phyloP scores from a whole-genome alignment of 768 basidiomycete genomes.

The Russula vinacea region DNA sequence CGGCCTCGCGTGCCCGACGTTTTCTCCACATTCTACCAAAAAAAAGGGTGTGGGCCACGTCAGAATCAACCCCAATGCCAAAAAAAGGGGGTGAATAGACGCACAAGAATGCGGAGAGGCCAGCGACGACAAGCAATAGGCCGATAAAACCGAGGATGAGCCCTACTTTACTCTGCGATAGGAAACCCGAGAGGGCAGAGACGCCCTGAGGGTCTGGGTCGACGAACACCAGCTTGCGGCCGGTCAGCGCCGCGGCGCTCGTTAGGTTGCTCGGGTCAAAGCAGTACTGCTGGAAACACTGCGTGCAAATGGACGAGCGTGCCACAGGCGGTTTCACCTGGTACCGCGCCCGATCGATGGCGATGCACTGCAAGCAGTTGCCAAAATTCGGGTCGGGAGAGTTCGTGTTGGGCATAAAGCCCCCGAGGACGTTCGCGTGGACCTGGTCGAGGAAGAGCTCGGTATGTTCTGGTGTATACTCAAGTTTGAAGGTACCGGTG shows the following conservation, averaged over 20 bases:
- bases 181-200: slow-evolving; percentile 42
- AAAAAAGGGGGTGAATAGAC: slow-evolving; percentile 18
- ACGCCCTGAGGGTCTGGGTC: slow-evolving; percentile 58
- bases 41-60: neutral
- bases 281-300: slow-evolving; percentile 37
- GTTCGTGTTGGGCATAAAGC: slow-evolving; percentile 59
- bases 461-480: slow-evolving; percentile 55
- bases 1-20: slow-evolving; percentile 12
- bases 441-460: slow-evolving; percentile 61
- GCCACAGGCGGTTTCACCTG: slow-evolving; percentile 21
- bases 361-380: slow-evolving; percentile 68
- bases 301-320: slow-evolving; percentile 32
- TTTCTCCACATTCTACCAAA: slow-evolving; percentile 23
- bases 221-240: slow-evolving; percentile 45
- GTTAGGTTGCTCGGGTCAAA: slow-evolving; percentile 34
- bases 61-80: neutral
- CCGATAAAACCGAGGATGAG: slow-evolving; percentile 50
- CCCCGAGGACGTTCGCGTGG: slow-evolving; percentile 51
- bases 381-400: slow-evolving; percentile 54
- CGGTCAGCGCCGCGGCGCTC: slow-evolving; percentile 33
- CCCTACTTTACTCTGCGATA: slow-evolving; percentile 44
- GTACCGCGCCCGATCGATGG: slow-evolving; percentile 43
- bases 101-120: slow-evolving; percentile 39
- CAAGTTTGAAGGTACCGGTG: slow-evolving; percentile 55
- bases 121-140: slow-evolving; percentile 42